phyloP scores from a whole-genome alignment of 345 rosid species.

The Populus deltoides region DNA sequence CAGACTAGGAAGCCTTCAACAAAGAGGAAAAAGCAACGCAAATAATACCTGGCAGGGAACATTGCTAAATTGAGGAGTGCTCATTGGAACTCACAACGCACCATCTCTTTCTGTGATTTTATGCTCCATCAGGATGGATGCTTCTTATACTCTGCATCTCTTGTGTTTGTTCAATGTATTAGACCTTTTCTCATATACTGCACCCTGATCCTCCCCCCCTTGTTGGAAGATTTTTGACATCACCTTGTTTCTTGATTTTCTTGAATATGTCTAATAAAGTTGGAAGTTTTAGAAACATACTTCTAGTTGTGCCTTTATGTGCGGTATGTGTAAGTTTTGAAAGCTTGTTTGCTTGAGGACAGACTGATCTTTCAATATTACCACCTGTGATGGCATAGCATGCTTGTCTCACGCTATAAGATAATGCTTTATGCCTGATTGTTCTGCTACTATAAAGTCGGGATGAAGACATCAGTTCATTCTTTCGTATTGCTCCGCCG shows the following conservation, averaged over 20 bases:
- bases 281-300: not conserved
- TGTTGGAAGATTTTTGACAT: not conserved
- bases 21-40: slow-evolving; percentile 16
- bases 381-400: not conserved
- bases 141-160: not conserved
- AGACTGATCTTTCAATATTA: not conserved
- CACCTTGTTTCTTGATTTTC: not conserved
- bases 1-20: slow-evolving; percentile 30
- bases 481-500: no score
- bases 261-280: not conserved
- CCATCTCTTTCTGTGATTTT: not conserved
- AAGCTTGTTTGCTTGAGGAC: not conserved
- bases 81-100: not conserved
- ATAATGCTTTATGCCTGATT: no score
- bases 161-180: not conserved
- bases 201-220: not conserved
- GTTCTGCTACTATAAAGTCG: no score
- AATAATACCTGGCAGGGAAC: slow-evolving; percentile 7
- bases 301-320: not conserved
- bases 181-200: not conserved
- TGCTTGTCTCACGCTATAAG: no score
- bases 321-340: not conserved
- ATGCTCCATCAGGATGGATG: slow-evolving; percentile 9
- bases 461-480: no score
- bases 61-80: not conserved